Conservation (phyloP, 768 basidiomycete species). For the Lepiota subincarnata region DNA sequence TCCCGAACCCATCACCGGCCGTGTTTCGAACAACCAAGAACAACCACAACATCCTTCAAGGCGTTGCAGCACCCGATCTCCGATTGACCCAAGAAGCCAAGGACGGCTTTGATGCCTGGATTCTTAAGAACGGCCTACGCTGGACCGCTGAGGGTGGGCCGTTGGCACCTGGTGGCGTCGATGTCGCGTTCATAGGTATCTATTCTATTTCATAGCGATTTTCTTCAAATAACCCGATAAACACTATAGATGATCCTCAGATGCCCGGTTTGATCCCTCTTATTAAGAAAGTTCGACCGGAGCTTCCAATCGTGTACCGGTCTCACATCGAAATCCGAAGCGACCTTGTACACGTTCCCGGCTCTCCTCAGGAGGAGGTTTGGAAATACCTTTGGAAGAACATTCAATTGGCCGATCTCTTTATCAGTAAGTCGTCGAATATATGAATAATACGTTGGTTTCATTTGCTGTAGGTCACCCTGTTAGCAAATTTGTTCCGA, state of each 20-base stretch:
- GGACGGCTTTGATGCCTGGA: conserved; percentile 82
- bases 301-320: conserved; percentile 86
- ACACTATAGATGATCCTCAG: conserved; percentile 71
- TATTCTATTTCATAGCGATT: conserved; percentile 1
- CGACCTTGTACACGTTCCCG: conserved; percentile 76
- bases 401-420: conserved; percentile 85
- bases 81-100: conserved; percentile 78
- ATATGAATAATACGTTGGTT: not conserved
- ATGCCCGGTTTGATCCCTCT: conserved; percentile 93
- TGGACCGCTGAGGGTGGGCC: conserved; percentile 89
- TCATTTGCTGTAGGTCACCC: conserved; percentile 56
- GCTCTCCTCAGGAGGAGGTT: conserved; percentile 85
- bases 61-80: conserved; percentile 75
- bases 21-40: conserved; percentile 94
- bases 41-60: conserved; percentile 95
- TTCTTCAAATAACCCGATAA: not conserved
- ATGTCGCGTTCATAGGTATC: conserved; percentile 84
- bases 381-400: conserved; percentile 96
- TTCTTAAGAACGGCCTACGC: conserved; percentile 80
- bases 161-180: conserved; percentile 75
- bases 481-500: conserved; percentile 90
- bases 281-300: conserved; percentile 80
- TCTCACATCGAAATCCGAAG: conserved; percentile 94
- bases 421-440: conserved; percentile 58
- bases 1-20: conserved; percentile 82